Percentiles rank a stretch among this genome's conserved stretches.
Evolutionary conservation across 139 green algal species (phyloP).

Genomic region (Coelastrella sp.): DNA sequence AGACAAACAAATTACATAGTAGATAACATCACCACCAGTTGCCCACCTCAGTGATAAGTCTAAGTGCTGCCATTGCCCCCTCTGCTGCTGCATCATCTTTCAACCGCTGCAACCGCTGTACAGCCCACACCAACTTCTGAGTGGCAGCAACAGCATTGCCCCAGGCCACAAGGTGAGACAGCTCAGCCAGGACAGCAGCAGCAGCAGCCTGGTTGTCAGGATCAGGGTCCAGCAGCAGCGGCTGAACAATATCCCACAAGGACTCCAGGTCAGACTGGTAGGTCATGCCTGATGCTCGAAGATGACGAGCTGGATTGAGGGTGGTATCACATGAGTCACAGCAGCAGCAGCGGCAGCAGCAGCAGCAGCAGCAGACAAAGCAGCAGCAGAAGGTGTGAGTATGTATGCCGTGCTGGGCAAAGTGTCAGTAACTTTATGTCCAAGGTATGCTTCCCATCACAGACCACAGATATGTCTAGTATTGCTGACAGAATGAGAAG

Average conservation of each 20-base stretch:
- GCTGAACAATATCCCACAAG: conserved; percentile 23
- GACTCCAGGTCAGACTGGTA: conserved; percentile 14
- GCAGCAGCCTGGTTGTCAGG: no score
- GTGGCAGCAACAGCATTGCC: conserved; percentile 30
- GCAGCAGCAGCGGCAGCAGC: neutral
- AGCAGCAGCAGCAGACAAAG: neutral
- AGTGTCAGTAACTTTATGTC: no score
- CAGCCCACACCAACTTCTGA: conserved; percentile 30
- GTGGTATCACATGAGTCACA: neutral
- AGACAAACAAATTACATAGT: no score
- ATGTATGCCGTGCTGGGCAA: no score
- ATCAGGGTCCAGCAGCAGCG: conserved; percentile 47
- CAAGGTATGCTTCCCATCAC: no score
- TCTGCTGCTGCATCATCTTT: neutral
- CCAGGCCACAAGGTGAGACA: conserved; percentile 26
- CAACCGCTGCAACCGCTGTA: conserved; percentile 20
- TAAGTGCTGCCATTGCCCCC: conserved; percentile 14
- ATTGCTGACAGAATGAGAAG: no score
- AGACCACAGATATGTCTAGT: no score
- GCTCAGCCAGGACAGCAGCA: conserved; percentile 17
- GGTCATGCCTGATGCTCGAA: neutral
- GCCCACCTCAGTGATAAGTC: neutral
- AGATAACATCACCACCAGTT: no score
- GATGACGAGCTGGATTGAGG: conserved; percentile 7
- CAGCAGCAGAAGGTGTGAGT: no score